Evolutionary conservation across 2,329 filamentous ascomycete genomes (phyloP).

Genomic region (Fonsecaea nubica): DNA sequence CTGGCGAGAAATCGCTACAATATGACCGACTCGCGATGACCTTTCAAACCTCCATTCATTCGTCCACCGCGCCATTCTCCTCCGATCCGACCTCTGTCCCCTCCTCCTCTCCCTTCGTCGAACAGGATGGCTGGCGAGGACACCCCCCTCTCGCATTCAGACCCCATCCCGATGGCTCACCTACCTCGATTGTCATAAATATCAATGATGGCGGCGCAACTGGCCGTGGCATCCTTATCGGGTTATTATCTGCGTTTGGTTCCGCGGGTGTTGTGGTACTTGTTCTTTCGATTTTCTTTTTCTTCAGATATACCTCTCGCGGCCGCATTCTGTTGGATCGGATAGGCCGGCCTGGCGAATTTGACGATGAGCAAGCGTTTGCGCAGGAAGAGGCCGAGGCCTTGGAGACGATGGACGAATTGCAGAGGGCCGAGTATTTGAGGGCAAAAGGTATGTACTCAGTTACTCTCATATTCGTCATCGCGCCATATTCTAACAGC

Average conservation of each 20-base stretch:
- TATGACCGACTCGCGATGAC: conserved; percentile 36
- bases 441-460: conserved; percentile 81
- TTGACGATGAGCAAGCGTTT: conserved; percentile 96
- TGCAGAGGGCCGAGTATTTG: conserved; percentile 86
- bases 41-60: conserved; percentile 32
- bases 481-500: conserved; percentile 30
- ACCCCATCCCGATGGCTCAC: conserved; percentile 27
- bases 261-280: conserved; percentile 84
- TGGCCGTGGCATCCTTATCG: conserved; percentile 86
- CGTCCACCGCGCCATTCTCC: conserved; percentile 26
- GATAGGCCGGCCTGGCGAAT: conserved; percentile 91
- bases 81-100: conserved; percentile 29
- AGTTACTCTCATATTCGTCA: neutral
- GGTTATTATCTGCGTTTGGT: conserved; percentile 90
- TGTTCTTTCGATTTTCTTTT: conserved; percentile 82
- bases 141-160: conserved; percentile 21
- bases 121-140: conserved; percentile 27
- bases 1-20: conserved; percentile 33
- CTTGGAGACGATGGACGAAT: conserved; percentile 92
- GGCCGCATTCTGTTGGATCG: conserved; percentile 93
- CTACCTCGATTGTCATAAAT: conserved; percentile 43
- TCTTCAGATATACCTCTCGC: conserved; percentile 86
- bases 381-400: conserved; percentile 92
- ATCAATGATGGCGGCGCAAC: conserved; percentile 59
- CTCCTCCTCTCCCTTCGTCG: conserved; percentile 21